Conservation (phyloP, 2,329 filamentous ascomycete species). For the Blastomyces silverae region DNA sequence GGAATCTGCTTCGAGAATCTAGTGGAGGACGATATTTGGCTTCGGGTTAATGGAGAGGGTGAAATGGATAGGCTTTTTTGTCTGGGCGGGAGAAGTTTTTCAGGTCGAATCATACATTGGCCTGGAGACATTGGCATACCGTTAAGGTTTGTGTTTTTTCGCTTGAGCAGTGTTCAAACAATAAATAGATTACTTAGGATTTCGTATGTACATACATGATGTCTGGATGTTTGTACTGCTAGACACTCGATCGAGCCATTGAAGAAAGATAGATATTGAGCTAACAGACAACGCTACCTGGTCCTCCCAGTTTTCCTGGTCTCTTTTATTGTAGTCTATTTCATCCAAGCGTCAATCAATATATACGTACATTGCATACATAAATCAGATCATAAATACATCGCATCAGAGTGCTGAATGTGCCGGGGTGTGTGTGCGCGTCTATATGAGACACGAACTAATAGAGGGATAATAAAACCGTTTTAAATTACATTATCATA, state of each 20-base stretch:
- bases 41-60: neutral
- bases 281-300: neutral
- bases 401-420: neutral
- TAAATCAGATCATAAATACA: neutral
- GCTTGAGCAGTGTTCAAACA: neutral
- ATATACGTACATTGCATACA: conserved; percentile 7
- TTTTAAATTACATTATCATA: neutral
- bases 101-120: neutral
- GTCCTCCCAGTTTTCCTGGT: neutral
- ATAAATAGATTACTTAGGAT: neutral
- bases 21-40: neutral
- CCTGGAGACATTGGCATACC: too few species aligned
- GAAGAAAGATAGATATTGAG: neutral
- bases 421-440: neutral
- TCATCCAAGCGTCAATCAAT: neutral
- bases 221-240: neutral
- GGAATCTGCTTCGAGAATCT: neutral
- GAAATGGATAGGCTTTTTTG: neutral
- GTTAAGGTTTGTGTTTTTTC: neutral
- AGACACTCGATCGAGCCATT: neutral
- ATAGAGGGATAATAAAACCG: neutral
- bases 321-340: neutral
- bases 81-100: neutral
- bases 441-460: neutral
- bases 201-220: neutral